Base-by-base conservation (phyloP, 2,329 filamentous ascomycete genomes). In the Colletotrichum sp. region DNA sequence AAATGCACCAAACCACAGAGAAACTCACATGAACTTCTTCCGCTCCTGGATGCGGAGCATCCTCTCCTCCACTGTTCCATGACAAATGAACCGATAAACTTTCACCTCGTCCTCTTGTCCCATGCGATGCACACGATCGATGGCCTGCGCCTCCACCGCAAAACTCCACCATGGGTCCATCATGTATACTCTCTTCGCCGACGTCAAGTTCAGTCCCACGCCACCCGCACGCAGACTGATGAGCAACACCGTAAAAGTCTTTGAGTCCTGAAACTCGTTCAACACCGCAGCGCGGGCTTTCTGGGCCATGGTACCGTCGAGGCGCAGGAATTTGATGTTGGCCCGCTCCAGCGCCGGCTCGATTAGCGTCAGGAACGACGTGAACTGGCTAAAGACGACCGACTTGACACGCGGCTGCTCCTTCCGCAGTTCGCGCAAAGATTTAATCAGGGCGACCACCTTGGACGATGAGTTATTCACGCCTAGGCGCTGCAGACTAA, bases 161-260 rank as follows among this genome's bases (percentile, higher is more conserved):
- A 96, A 99, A 82, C 95, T 98, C 97, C 97, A 99, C 97, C 97
- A 99, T 0, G 97, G 97, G 84, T 99, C 97, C 97, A 99, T 99
- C 95, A 99, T 98, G 86, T 94, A 99, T 7, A 99, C 98, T 70
- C 95, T 89, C 78, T 93, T 95, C 7, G 97, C 97, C 79, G 93
- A 93, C 1, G 96, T 99, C 77, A 99, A 85, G 82, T 99, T 99
- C 59, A 99, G 88, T 0, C 97, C 97, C 0, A 99, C 97, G 28
- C 97, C 98, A 6, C 98, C 97, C 0, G 98, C 97, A 24, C 95
- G 91, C 72, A 99, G 87, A 80, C 94, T 96, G 68, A 99, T 91
- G 3, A 99, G 88, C 6, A 99, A 87, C 2, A 99, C 91, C 4
- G 91, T 91, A 28, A 95, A 95, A 65, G 90, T 92, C 3, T 87